A percentile compares a stretch with the other conserved stretches of the same genome.
phyloP scores from a whole-genome alignment of 169 alveolate genomes.

The Eimeria falciformis region DNA sequence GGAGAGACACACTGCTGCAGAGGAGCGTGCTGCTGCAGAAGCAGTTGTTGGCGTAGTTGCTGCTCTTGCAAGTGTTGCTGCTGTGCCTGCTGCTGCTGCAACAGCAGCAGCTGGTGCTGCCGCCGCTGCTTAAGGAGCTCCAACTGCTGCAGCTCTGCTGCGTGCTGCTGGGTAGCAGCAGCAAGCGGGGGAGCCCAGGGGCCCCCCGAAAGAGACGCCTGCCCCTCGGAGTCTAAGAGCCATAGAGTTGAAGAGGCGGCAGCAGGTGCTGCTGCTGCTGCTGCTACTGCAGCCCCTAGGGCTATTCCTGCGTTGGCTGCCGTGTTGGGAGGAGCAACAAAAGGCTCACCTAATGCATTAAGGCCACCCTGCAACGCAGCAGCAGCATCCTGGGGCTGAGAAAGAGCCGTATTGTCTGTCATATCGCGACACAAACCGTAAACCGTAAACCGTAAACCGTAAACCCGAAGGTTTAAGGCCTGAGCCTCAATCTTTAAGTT shows the following conservation, averaged over 20 bases:
- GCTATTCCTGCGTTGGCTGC: constrained; percentile 3
- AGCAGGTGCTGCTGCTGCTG: constrained; percentile 33
- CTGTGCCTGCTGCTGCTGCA: constrained; percentile 67
- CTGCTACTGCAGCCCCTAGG: neutral
- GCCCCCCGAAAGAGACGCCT: constrained; percentile 10
- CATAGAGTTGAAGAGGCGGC: constrained; percentile 62
- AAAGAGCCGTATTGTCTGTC: constrained; percentile 45
- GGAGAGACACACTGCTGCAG: constrained; percentile 33
- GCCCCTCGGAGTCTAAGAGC: constrained; percentile 42
- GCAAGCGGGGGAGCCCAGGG: constrained; percentile 40
- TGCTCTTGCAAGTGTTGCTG: constrained; percentile 59
- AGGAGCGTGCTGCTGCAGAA: constrained; percentile 30
- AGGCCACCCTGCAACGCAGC: constrained; percentile 13
- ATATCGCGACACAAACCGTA: neutral
- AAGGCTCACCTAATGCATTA: constrained; percentile 39
- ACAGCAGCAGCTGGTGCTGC: constrained; percentile 59
- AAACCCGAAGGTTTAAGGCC: too few relatives aligned
- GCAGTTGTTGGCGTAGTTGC: constrained; percentile 51
- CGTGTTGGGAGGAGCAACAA: neutral
- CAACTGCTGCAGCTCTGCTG: constrained; percentile 61
- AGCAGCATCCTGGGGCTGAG: constrained; percentile 5
- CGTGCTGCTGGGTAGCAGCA: constrained; percentile 48
- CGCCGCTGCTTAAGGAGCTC: constrained; percentile 53
- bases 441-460: neutral
- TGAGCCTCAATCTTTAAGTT: too few relatives aligned